Evolutionary conservation across 345 rosid species (phyloP).

Genomic region (Brassica carinata): DNA sequence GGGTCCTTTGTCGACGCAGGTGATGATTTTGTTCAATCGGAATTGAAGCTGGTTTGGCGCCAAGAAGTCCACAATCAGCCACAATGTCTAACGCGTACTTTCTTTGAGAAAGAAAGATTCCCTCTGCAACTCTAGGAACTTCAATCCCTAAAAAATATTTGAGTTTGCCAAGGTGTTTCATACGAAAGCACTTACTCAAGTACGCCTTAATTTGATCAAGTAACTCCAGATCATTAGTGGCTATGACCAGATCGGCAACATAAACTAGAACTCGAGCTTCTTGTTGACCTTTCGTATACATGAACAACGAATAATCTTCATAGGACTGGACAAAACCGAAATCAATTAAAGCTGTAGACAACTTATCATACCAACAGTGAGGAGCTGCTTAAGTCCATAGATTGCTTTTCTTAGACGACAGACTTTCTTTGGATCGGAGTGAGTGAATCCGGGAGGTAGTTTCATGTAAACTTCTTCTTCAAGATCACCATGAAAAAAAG

Average conservation of each 20-base stretch:
- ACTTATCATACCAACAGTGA: neutral
- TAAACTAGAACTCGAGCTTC: neutral
- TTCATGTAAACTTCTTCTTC: too few species aligned
- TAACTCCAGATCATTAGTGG: neutral
- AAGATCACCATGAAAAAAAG: too few species aligned
- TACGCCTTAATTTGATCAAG: too few species aligned
- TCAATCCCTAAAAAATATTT: too few species aligned
- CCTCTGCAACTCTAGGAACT: neutral
- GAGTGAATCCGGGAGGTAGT: too few species aligned
- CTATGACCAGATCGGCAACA: neutral
- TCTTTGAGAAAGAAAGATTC: neutral
- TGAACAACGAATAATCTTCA: neutral
- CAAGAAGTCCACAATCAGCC: neutral
- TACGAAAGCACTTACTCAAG: neutral
- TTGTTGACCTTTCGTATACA: neutral
- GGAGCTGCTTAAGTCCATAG: neutral
- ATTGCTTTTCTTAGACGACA: neutral
- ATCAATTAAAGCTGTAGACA: neutral
- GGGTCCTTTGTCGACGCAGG: too few species aligned
- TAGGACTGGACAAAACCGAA: neutral
- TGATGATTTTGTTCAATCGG: too few species aligned
- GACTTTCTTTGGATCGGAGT: neutral
- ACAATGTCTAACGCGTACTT: neutral
- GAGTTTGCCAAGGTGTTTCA: too few species aligned
- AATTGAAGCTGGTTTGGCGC: too few species aligned